Conservation (phyloP, 2,329 filamentous ascomycete genomes). For the Diplodia intermedia region DNA sequence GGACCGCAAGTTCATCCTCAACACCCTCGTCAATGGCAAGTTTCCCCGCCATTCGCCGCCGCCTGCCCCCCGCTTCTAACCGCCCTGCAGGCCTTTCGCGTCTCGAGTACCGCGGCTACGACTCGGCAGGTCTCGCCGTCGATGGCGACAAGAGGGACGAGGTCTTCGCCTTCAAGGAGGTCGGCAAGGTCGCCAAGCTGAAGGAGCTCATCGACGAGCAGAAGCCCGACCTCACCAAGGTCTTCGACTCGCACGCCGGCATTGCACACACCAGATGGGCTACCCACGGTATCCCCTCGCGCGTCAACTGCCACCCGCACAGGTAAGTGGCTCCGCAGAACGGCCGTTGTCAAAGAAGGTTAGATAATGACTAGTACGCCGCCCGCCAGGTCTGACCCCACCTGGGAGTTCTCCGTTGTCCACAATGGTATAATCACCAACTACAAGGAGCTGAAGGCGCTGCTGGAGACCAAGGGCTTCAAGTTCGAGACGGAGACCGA, state of each 20-base stretch:
- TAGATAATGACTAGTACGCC: slow-evolving; percentile 18
- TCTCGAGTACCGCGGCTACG: slow-evolving; percentile 98
- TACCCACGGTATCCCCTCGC: slow-evolving; percentile 93
- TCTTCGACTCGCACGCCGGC: slow-evolving; percentile 97
- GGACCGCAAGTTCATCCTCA: slow-evolving; percentile 94
- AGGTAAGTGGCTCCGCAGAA: slow-evolving; percentile 64
- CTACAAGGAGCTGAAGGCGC: slow-evolving; percentile 98
- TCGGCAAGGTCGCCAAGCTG: slow-evolving; percentile 97
- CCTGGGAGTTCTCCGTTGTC: slow-evolving; percentile 95
- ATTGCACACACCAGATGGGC: slow-evolving; percentile 99
- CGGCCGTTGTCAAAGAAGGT: background rate
- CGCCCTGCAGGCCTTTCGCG: slow-evolving; percentile 76
- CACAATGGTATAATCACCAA: slow-evolving; percentile 99
- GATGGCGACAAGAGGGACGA: slow-evolving; percentile 99
- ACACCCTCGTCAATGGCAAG: slow-evolving; percentile 94
- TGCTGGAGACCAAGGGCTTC: slow-evolving; percentile 94
- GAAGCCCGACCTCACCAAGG: slow-evolving; percentile 84
- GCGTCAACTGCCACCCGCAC: slow-evolving; percentile 97
- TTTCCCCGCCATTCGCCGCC: slow-evolving; percentile 37
- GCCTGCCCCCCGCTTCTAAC: slow-evolving; percentile 34
- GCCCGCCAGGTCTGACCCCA: slow-evolving; percentile 77
- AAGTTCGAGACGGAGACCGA: slow-evolving; percentile 99
- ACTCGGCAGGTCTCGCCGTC: slow-evolving; percentile 93
- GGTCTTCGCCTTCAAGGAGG: slow-evolving; percentile 97
- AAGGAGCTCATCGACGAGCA: slow-evolving; percentile 88